phyloP scores from a whole-genome alignment of 192 early-diverging fungal genomes.

The Backusella westeae region DNA sequence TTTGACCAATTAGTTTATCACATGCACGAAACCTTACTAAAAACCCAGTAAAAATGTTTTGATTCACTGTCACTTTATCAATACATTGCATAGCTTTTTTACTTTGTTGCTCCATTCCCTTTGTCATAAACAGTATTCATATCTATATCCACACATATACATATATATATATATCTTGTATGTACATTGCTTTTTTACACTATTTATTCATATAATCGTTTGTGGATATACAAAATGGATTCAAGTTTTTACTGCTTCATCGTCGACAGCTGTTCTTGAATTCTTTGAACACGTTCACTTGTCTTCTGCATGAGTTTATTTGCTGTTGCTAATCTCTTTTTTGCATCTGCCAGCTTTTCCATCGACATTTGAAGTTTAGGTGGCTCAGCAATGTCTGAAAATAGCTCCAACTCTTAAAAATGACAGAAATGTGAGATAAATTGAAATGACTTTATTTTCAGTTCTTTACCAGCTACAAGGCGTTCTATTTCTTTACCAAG shows the following conservation, averaged over 20 bases:
- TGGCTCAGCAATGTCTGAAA: constrained; percentile 45
- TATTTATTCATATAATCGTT: neutral
- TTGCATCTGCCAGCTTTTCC: constrained; percentile 46
- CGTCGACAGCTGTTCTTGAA: constrained; percentile 38
- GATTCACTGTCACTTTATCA: no score
- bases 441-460: no score
- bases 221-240: no score
- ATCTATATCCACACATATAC: no score
- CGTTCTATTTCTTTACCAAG: constrained; percentile 58
- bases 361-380: constrained; percentile 48
- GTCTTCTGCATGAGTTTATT: constrained; percentile 46
- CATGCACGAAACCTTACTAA: no score
- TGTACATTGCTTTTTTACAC: neutral
- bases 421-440: neutral
- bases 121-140: no score
- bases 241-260: neutral
- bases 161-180: neutral
- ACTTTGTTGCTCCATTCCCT: no score
- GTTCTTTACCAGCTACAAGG: constrained; percentile 45
- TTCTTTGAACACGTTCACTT: constrained; percentile 41
- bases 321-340: constrained; percentile 43
- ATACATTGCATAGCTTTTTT: no score
- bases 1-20: no score
- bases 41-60: no score
- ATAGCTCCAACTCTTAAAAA: constrained; percentile 49